These are phyloP conservation scores for Hsuehochloa calcarea DNA, from an alignment of 176 grass and related monocot species.

Conservation along the genomic window DNA sequence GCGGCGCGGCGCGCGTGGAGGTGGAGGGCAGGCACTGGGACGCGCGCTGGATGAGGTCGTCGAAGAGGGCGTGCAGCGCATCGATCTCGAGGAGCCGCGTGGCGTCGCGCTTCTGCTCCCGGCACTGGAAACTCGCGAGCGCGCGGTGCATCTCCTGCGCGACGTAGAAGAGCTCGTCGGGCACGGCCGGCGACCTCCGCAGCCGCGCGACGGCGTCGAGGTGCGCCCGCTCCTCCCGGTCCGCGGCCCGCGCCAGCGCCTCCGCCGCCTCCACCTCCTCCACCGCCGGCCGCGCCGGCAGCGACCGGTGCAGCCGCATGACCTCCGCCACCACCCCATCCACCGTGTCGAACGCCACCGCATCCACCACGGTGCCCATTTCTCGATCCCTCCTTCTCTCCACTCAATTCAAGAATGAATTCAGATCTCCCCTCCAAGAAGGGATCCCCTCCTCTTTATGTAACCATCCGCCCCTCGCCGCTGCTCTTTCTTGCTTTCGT, in stretches of 20 bases:
- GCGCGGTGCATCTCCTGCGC: conserved; percentile 91
- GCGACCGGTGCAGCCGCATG: conserved; percentile 75
- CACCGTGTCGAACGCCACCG: conserved; percentile 61
- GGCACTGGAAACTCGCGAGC: conserved; percentile 63
- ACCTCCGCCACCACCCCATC: conserved; percentile 81
- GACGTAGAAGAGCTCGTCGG: conserved; percentile 91
- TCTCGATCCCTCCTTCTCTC: background rate
- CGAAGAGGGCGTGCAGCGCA: conserved; percentile 63
- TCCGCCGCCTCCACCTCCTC: conserved; percentile 86
- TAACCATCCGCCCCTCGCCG: conserved; percentile 1
- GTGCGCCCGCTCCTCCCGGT: conserved; percentile 72
- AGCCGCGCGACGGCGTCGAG: conserved; percentile 61
- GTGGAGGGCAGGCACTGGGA: conserved; percentile 69
- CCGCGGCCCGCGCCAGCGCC: conserved; percentile 65
- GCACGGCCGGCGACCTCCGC: conserved; percentile 50
- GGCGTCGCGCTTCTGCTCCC: conserved; percentile 87
- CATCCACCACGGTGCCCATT: conserved; percentile 50
- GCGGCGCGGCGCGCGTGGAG: conserved; percentile 41
- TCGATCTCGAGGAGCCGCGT: conserved; percentile 77
- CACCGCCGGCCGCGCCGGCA: conserved; percentile 60
- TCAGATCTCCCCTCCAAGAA: conserved; percentile 32
- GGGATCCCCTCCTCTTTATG: conserved; percentile 39
- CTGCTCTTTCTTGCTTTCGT: conserved; percentile 39
- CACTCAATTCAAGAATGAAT: conserved; percentile 1
- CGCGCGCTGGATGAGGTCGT: conserved; percentile 80